Evolutionary conservation across 768 basidiomycete genomes (phyloP), one percentile per base, ranked within the genome.

Genomic region (Mycena galericulata): DNA sequence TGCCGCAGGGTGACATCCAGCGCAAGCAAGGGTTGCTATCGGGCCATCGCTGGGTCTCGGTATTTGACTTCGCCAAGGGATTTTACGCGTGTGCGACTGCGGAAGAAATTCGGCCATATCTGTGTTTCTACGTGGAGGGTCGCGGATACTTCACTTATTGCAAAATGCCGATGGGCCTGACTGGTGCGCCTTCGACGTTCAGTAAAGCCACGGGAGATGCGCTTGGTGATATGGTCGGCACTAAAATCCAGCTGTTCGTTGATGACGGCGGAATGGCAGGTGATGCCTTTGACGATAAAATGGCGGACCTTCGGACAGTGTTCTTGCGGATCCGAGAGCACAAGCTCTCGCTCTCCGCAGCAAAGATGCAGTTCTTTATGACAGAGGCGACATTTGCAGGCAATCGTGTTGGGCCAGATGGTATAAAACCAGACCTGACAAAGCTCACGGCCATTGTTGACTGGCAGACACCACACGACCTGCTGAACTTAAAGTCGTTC

Each of bases 131-230:
- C 32, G 75, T 82, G 0, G 76, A 79, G 62, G 83, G 82, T 0
- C 26, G 73, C 2, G 84, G 84, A 0, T 82, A 78, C 45, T 81
- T 80, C 53, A 54, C 62, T 10, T 84, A 81, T 46, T 38, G 66
- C 1, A 36, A 74, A 0, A 82, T 85, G 79, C 83, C 81, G 0
- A 83, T 85, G 67, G 83, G 84, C 0, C 46, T 83, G 0, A 80
- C 79, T 0, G 83, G 81, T 0, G 79, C 80, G 2, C 83, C 82
- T 12, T 73, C 81, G 0, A 76, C 74, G 10, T 84, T 84, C 54
- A 71, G 67, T 11, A 49, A 77, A 17, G 68, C 78, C 61, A 79
- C 76, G 0, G 78, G 77, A 0, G 29, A 56, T 0, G 45, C 65
- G 0, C 58, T 81, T 6, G 65, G 74, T 0, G 77, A 80, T 57